Conservation (phyloP, 1,284 basidiomycete species). For the Salmacisia buchloeana region DNA sequence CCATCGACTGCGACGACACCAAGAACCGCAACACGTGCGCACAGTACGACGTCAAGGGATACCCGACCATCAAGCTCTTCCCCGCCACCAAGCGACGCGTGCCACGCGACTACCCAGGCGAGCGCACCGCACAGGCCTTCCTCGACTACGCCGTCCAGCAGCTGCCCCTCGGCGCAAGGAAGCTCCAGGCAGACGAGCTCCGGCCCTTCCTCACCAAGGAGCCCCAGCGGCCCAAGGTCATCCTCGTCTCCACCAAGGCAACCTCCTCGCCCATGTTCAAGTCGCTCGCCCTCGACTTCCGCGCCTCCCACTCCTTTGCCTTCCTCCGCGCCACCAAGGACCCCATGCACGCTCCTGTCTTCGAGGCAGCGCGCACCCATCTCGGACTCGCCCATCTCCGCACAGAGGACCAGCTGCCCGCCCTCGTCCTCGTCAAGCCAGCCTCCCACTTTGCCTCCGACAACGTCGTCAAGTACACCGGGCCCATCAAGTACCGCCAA, state of each 20-base stretch:
- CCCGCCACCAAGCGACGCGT: conserved; percentile 55
- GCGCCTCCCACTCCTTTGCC: conserved; percentile 34
- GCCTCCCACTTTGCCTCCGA: conserved; percentile 20
- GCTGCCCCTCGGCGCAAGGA: conserved; percentile 65
- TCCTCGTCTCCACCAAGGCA: conserved; percentile 44
- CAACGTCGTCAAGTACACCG: conserved; percentile 31
- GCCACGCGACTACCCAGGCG: conserved; percentile 67
- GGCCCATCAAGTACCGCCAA: conserved; percentile 37
- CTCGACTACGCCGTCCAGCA: conserved; percentile 70
- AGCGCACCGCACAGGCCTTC: conserved; percentile 68
- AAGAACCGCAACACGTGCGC: conserved; percentile 74
- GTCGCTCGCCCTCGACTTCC: conserved; percentile 45
- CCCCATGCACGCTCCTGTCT: conserved; percentile 22
- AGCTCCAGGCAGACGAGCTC: conserved; percentile 60
- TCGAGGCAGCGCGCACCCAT: conserved; percentile 25
- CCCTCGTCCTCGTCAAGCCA: conserved; percentile 31
- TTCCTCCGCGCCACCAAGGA: conserved; percentile 32
- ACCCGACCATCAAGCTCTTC: conserved; percentile 75
- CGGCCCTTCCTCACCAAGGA: conserved; percentile 20
- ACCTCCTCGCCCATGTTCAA: conserved; percentile 44
- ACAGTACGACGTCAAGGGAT: conserved; percentile 80
- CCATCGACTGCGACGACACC: conserved; percentile 82
- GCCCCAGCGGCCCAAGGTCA: conserved; percentile 27
- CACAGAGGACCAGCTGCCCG: conserved; percentile 29
- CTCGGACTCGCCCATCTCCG: conserved; percentile 30